Conservation (phyloP, 23 red algal genomes). For the Cyanidioschyzon merolae region DNA sequence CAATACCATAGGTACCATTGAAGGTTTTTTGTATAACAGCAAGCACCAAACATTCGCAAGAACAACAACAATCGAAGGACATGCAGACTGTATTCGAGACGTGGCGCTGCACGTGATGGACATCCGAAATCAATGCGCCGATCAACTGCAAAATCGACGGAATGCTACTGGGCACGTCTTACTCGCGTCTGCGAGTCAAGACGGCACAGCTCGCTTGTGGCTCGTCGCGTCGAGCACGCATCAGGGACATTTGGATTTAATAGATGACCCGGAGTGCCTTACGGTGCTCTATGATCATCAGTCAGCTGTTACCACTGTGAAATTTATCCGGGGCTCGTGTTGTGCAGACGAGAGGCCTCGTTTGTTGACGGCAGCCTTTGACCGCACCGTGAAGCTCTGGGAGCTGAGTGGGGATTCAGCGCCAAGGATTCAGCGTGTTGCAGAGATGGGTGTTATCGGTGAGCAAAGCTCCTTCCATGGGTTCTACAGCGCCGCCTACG, state of each 20-base stretch:
- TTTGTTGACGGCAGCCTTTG: background rate
- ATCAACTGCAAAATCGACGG: too few relatives aligned
- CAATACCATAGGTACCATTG: background rate
- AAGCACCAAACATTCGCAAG: background rate
- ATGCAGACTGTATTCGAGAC: background rate
- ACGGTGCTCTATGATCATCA: background rate
- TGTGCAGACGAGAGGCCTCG: background rate
- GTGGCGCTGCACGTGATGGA: background rate
- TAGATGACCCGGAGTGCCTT: background rate
- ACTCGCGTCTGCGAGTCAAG: slow-evolving; percentile 3
- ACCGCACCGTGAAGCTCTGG: background rate
- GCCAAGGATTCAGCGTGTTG: background rate
- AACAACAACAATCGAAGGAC: background rate
- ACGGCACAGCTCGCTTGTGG: slow-evolving; percentile 1
- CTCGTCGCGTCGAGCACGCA: background rate
- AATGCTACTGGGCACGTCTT: too few relatives aligned
- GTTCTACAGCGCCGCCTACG: slow-evolving; percentile 2
- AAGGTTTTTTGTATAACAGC: background rate
- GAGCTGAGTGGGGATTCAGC: background rate
- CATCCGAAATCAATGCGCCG: too few relatives aligned
- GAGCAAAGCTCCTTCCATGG: background rate
- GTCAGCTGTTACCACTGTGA: background rate
- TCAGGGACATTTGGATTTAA: background rate
- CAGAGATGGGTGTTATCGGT: background rate
- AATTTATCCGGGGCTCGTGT: background rate